These are phyloP conservation scores for Gloeostereum incarnatum DNA, from an alignment of 768 basidiomycete genomes.

Conservation along the genomic window DNA sequence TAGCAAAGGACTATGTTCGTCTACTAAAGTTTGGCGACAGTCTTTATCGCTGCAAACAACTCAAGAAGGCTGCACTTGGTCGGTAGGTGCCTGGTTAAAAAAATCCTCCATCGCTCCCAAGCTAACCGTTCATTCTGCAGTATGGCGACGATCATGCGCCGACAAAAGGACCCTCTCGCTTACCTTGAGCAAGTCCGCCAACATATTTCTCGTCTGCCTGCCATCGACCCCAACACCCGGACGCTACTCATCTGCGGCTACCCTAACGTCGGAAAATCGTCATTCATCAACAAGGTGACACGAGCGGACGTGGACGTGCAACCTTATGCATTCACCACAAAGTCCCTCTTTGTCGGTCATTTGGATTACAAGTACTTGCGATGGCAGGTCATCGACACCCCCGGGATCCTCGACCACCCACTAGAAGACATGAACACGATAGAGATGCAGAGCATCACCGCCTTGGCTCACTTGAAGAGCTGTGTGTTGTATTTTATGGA, in stretches of 20 bases:
- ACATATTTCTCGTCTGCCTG: slow-evolving; percentile 96
- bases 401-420: slow-evolving; percentile 95
- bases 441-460: slow-evolving; percentile 99
- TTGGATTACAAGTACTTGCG: slow-evolving; percentile 98
- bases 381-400: slow-evolving; percentile 99
- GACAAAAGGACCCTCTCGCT: slow-evolving; percentile 96
- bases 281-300: slow-evolving; percentile 99
- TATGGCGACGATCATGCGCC: slow-evolving; percentile 98
- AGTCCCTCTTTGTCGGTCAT: slow-evolving; percentile 97
- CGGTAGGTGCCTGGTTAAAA: slow-evolving; percentile 46
- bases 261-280: slow-evolving; percentile 98
- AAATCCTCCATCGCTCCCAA: too few species aligned
- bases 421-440: slow-evolving; percentile 99
- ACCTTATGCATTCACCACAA: slow-evolving; percentile 99
- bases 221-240: slow-evolving; percentile 96
- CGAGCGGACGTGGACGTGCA: slow-evolving; percentile 99
- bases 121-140: slow-evolving; percentile 25
- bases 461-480: slow-evolving; percentile 90
- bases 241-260: slow-evolving; percentile 98
- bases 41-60: slow-evolving; percentile 96
- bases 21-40: slow-evolving; percentile 97
- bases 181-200: slow-evolving; percentile 99
- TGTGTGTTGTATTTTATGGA: slow-evolving; percentile 99
- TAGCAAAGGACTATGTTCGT: slow-evolving; percentile 95
- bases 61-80: slow-evolving; percentile 95